A percentile compares a stretch with the other conserved stretches of the same genome.
phyloP scores from a whole-genome alignment of 805 yeast species.

The Jamesozyma lodderae region DNA sequence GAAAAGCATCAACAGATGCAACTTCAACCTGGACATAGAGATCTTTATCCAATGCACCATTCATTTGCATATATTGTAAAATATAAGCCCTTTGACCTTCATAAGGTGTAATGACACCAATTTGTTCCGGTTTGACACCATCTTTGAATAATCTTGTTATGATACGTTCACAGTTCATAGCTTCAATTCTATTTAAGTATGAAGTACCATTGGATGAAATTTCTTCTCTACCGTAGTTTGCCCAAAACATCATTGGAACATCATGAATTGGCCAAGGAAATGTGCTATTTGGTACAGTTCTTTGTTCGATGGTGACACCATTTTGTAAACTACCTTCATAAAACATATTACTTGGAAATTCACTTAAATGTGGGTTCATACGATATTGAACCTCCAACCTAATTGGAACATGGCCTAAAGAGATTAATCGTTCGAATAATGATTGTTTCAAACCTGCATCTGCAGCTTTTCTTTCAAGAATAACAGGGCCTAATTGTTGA shows the following conservation, averaged over 20 bases:
- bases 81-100: conserved; percentile 87
- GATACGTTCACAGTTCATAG: conserved; percentile 75
- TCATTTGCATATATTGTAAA: conserved; percentile 65
- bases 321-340: conserved; percentile 89
- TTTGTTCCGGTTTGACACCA: conserved; percentile 70
- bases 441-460: conserved; percentile 84
- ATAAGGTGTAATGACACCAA: conserved; percentile 90
- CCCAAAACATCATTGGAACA: conserved; percentile 95
- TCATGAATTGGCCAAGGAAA: conserved; percentile 90
- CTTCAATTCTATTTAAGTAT: conserved; percentile 77
- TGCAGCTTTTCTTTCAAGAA: conserved; percentile 68
- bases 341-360: conserved; percentile 83
- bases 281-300: conserved; percentile 43
- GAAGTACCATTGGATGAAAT: conserved; percentile 74
- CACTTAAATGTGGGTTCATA: conserved; percentile 85
- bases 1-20: conserved; percentile 96
- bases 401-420: conserved; percentile 76
- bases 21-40: conserved; percentile 70
- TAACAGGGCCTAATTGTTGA: conserved; percentile 90
- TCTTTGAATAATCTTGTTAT: conserved; percentile 65
- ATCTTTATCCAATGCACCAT: conserved; percentile 57
- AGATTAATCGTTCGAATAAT: conserved; percentile 74
- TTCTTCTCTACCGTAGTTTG: conserved; percentile 81
- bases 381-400: conserved; percentile 88
- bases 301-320: conserved; percentile 74